Percentiles rank a stretch among this genome's conserved stretches.
Conservation (phyloP, 192 early-diverging fungal species). For the Backusella tarrabulga region DNA sequence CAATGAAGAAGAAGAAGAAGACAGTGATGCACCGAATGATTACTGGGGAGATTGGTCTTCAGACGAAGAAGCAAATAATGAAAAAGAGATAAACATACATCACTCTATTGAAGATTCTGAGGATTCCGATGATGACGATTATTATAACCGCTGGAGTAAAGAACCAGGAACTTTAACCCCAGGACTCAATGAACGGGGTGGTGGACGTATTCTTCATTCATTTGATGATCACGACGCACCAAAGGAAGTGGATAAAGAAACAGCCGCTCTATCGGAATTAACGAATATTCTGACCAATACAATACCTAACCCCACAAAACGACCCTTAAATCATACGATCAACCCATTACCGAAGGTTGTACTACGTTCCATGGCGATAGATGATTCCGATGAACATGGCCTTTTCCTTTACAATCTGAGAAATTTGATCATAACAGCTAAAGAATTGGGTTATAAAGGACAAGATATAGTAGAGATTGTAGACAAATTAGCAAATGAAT, state of each 20-base stretch:
- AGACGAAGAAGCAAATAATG: conserved; percentile 18
- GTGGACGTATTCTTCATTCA: conserved; percentile 1
- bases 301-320: conserved; percentile 10
- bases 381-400: not conserved
- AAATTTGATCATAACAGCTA: conserved; percentile 19
- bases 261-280: conserved; percentile 28
- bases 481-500: conserved; percentile 21
- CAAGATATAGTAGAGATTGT: conserved; percentile 28
- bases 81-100: not conserved
- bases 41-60: conserved; percentile 45
- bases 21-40: conserved; percentile 27
- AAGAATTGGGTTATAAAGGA: conserved; percentile 25
- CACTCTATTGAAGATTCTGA: conserved; percentile 23
- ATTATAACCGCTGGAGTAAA: conserved; percentile 34
- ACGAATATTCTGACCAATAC: conserved; percentile 29
- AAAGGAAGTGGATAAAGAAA: conserved; percentile 34
- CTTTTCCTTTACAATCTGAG: conserved; percentile 24
- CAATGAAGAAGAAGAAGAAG: not conserved
- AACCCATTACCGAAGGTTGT: conserved; percentile 31
- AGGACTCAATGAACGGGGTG: not conserved
- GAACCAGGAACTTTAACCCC: conserved; percentile 35
- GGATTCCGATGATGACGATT: conserved; percentile 16
- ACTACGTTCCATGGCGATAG: not conserved
- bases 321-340: not conserved
- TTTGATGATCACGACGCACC: conserved; percentile 2